These are phyloP conservation scores for Brassica hybrid DNA, from an alignment of 441 rosid genomes.

Conservation along the genomic window DNA sequence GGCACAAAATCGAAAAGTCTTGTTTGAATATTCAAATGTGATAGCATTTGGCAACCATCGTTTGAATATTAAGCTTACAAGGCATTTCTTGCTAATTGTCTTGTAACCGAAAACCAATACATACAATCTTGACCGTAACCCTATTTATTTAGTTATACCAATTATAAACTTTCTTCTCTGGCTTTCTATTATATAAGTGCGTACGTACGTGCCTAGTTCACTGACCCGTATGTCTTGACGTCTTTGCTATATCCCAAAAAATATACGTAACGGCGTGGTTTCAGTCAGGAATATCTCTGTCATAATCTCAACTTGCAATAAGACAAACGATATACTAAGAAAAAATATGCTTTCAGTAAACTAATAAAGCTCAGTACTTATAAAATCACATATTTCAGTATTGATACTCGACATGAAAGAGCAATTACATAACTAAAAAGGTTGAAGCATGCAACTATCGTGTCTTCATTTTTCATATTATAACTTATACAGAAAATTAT, in stretches of 20 bases:
- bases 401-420: no score
- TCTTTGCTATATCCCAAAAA: neutral
- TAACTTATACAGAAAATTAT: no score
- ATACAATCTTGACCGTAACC: no score
- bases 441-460: no score
- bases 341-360: neutral
- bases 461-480: no score
- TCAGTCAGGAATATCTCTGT: neutral
- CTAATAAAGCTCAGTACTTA: neutral
- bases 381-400: neutral
- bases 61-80: neutral
- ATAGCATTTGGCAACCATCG: slow-evolving; percentile 4
- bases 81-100: neutral
- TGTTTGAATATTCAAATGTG: slow-evolving; percentile 25
- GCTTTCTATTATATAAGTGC: neutral
- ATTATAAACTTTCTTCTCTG: no score
- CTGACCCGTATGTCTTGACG: slow-evolving; percentile 15
- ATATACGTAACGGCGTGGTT: no score
- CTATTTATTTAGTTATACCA: no score
- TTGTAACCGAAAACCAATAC: no score
- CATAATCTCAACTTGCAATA: neutral
- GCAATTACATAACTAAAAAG: no score
- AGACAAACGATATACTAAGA: neutral
- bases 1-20: neutral
- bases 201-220: slow-evolving; percentile 29